Evolutionary conservation across 306 rosid genomes (phyloP).

Genomic region (Mucuna pruriens): DNA sequence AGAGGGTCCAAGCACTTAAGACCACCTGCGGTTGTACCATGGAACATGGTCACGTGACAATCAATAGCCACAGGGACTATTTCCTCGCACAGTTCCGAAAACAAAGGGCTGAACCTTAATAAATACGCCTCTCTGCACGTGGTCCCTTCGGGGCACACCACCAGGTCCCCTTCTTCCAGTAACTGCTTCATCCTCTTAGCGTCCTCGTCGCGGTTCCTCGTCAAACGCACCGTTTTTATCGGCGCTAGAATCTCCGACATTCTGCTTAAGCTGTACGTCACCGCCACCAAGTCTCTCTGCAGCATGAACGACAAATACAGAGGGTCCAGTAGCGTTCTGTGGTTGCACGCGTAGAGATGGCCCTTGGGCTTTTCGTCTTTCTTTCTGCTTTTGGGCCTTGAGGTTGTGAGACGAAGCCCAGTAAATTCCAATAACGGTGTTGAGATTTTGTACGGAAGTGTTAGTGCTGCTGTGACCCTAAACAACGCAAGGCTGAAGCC

Average conservation of each 20-base stretch:
- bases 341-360: conserved; percentile 72
- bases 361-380: neutral
- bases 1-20: conserved; percentile 75
- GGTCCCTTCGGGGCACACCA: conserved; percentile 83
- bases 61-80: conserved; percentile 62
- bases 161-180: conserved; percentile 54
- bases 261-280: conserved; percentile 74
- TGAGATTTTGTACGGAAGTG: conserved; percentile 48
- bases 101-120: conserved; percentile 74
- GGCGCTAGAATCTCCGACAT: conserved; percentile 70
- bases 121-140: conserved; percentile 79
- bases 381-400: conserved; percentile 32
- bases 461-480: neutral
- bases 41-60: conserved; percentile 63
- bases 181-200: conserved; percentile 49
- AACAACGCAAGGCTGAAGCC: conserved; percentile 41
- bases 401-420: conserved; percentile 53
- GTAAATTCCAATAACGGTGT: conserved; percentile 39
- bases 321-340: conserved; percentile 71
- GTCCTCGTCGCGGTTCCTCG: conserved; percentile 58
- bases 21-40: conserved; percentile 84
- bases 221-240: conserved; percentile 68
- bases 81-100: conserved; percentile 52
- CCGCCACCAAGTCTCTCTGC: conserved; percentile 44
- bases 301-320: conserved; percentile 52